A percentile compares a stretch with the other conserved stretches of the same genome.
These are phyloP conservation scores for Globisporangium carolinianum DNA, from an alignment of 352 stramenopile genomes.

Conservation along the genomic window DNA sequence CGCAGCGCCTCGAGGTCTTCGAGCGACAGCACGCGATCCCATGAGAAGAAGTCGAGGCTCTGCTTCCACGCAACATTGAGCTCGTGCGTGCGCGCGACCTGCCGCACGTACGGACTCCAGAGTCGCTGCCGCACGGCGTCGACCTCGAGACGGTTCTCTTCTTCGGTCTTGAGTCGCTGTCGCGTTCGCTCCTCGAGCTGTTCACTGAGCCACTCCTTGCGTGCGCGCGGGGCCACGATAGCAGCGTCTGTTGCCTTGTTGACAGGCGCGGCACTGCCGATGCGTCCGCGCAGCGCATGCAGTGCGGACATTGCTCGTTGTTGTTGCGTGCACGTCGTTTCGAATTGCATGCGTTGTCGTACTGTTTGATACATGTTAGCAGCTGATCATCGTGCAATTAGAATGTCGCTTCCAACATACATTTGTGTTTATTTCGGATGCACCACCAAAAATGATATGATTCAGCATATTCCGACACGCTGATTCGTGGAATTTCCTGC, in stretches of 20 bases:
- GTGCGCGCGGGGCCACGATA: slow-evolving; percentile 13
- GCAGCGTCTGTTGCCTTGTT: neutral
- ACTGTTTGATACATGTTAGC: too few relatives aligned
- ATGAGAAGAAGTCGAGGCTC: slow-evolving; percentile 42
- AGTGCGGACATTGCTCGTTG: slow-evolving; percentile 10
- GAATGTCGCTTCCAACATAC: too few relatives aligned
- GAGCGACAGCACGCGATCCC: slow-evolving; percentile 33
- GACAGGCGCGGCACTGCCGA: neutral
- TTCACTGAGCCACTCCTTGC: slow-evolving; percentile 40
- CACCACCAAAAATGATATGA: too few relatives aligned
- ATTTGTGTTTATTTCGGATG: too few relatives aligned
- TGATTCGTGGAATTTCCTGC: too few relatives aligned
- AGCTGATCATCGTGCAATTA: too few relatives aligned
- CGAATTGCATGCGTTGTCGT: too few relatives aligned
- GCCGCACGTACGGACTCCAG: slow-evolving; percentile 38
- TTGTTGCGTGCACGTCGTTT: neutral
- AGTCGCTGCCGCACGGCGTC: slow-evolving; percentile 27
- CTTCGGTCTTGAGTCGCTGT: slow-evolving; percentile 27
- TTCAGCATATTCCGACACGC: too few relatives aligned
- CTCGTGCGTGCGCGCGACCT: slow-evolving; percentile 32
- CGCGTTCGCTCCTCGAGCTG: slow-evolving; percentile 37
- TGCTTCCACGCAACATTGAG: slow-evolving; percentile 71
- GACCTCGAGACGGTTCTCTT: slow-evolving; percentile 20
- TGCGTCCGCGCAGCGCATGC: slow-evolving; percentile 5
- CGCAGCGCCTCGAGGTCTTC: slow-evolving; percentile 40